Evolutionary conservation across 176 grass and related monocot genomes (phyloP).

Genomic region (Lolium rigidum): DNA sequence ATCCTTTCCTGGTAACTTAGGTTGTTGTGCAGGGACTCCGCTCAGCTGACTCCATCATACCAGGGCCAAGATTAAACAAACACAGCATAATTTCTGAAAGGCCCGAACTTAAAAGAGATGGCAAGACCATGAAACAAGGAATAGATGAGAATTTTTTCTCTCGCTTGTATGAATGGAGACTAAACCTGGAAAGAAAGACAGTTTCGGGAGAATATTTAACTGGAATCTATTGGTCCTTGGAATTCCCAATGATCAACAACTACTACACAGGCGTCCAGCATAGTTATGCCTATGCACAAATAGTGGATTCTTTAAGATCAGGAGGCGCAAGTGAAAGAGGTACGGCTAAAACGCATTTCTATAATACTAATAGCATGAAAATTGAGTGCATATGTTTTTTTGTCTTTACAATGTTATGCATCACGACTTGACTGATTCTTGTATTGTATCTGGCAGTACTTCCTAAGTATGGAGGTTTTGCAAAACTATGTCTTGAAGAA

Average conservation of each 20-base stretch:
- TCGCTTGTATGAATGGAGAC: constrained; percentile 55
- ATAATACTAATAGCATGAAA: not conserved
- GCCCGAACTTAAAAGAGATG: constrained; percentile 7
- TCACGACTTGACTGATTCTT: not conserved
- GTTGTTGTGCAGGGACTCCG: constrained; percentile 47
- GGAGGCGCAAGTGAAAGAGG: constrained; percentile 25
- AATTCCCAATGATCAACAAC: constrained; percentile 58
- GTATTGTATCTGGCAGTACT: constrained; percentile 35
- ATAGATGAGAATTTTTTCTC: constrained; percentile 30
- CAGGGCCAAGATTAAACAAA: constrained; percentile 42
- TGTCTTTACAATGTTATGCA: not conserved
- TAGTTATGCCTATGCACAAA: constrained; percentile 57
- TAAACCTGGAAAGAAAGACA: constrained; percentile 52
- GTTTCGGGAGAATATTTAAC: constrained; percentile 44
- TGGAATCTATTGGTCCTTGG: constrained; percentile 44
- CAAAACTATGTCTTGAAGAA: constrained; percentile 52
- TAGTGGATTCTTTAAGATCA: constrained; percentile 46
- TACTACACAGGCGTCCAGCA: constrained; percentile 43
- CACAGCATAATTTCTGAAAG: not conserved
- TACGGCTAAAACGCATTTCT: constrained; percentile 1
- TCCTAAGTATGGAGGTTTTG: constrained; percentile 57
- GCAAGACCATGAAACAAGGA: constrained; percentile 2
- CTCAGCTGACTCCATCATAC: constrained; percentile 51
- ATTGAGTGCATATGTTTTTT: not conserved
- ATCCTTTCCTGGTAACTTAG: constrained; percentile 32